Percentiles rank a stretch among this genome's conserved stretches.
These are phyloP conservation scores for Lactarius vividus DNA, from an alignment of 768 basidiomycete genomes.

Conservation along the genomic window DNA sequence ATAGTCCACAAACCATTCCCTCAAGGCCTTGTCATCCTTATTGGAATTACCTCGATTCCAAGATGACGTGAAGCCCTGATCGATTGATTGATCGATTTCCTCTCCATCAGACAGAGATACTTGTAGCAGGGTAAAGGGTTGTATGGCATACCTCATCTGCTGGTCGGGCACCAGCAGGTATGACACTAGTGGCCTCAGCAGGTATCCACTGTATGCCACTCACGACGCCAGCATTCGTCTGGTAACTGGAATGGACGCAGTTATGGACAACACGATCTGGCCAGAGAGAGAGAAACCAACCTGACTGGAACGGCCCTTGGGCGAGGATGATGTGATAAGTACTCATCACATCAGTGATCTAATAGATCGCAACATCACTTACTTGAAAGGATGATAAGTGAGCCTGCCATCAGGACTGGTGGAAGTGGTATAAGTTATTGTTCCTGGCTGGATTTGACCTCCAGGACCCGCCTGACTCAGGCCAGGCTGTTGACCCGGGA, in stretches of 20 bases:
- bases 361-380: slow-evolving; percentile 8
- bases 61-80: slow-evolving; percentile 57
- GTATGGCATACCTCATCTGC: slow-evolving; percentile 48
- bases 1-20: slow-evolving; percentile 24
- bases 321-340: slow-evolving; percentile 28
- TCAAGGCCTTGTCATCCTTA: slow-evolving; percentile 28
- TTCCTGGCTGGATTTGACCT: slow-evolving; percentile 58
- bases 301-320: slow-evolving; percentile 70
- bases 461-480: slow-evolving; percentile 30
- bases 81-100: slow-evolving; percentile 9
- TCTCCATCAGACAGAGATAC: slow-evolving; percentile 10
- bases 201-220: slow-evolving; percentile 66
- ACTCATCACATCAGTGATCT: slow-evolving; percentile 19
- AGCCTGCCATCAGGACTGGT: slow-evolving; percentile 58
- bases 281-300: slow-evolving; percentile 38
- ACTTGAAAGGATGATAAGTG: slow-evolving; percentile 76
- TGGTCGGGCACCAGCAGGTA: slow-evolving; percentile 59
- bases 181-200: slow-evolving; percentile 60
- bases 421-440: slow-evolving; percentile 71
- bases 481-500: slow-evolving; percentile 6
- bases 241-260: slow-evolving; percentile 50
- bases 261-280: neutral
- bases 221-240: slow-evolving; percentile 64
- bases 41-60: slow-evolving; percentile 45
- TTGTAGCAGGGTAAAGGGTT: slow-evolving; percentile 12